Base-by-base conservation (phyloP, 177 flowering plant species). In the Vitis hybrid region DNA sequence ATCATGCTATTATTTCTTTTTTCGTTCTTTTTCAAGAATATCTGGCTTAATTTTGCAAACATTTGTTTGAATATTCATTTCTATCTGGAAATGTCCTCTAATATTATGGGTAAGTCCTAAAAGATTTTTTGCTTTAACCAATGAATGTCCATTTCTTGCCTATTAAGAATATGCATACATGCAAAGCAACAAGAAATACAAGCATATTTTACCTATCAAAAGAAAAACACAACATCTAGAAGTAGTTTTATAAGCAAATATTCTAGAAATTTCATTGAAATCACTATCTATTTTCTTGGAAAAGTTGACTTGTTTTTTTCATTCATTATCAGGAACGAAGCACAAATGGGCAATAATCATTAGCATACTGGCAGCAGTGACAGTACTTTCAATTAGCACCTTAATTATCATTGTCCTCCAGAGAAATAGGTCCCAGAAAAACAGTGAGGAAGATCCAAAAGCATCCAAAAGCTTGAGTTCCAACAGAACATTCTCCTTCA, bases 391-490 rank as follows among this genome's bases (percentile, higher is more conserved):
- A 69, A 44, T 81, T 4, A 66, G 38, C 62, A 38, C 77, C 10
- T 54, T 82, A 69, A 24, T 74, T 1, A 17, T 77, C 28, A 53
- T 82, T 52, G 68, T 86, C 33, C 13, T 82, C 44, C 74, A 65
- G 68, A 70, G 78, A 77, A 77, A 68, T 15, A 77, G 70, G 70
- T 53, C 44, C 17, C 60, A 56, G 47, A 20, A 63, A 51, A 52
- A 51, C 17, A 62, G 8, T 0, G 77, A 70, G 58, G 80, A 85
- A 65, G 78, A 83, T 52, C 79, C 82, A 15, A 81, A 80, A 80
- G 64, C 67, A 31, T 70, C 80, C 55, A 86, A 79, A 80, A 77
- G 59, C 71, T 13, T 62, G 38, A 86, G 82, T 62, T 11, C 62
- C 14, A 74, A 65, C 10, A 86, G 72, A 80, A 73, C 74, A 31